Base-by-base conservation (phyloP, 2,329 filamentous ascomycete species). In the Hypoxylon sp. region DNA sequence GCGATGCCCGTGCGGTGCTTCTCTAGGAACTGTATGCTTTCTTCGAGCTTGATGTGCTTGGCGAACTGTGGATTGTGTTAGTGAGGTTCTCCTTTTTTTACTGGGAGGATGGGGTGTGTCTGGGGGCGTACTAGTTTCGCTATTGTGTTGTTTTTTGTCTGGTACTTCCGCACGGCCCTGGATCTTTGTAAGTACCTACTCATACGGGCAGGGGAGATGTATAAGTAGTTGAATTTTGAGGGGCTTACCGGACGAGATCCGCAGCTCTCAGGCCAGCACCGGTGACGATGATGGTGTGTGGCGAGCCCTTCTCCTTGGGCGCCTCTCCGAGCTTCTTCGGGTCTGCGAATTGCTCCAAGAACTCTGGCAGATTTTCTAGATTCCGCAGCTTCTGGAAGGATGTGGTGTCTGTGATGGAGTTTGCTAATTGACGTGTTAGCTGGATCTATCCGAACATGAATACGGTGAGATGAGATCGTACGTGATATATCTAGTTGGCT, bases 21-120 rank as follows among this genome's bases (percentile, higher is more conserved):
- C 73, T 91, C 85, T 42, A 97, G 87, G 75, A 91, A 92, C 63
- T 90, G 84, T 54, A 94, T 88, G 32, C 94, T 92, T 73, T 98
- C 95, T 55, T 92, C 87, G 9, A 99, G 80, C 80, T 99, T 99
- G 82, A 99, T 97, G 78, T 99, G 96, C 79, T 99, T 99, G 30
- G 96, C 95, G 78, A 99, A 99, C 76, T 87, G 55, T 2, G 30
- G 8, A 16, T 3, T 6, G n/a, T 38, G 18, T 75, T 59, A 74
- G 69, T 33, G 12, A 33, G n/a, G n/a, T n/a, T n/a, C n/a, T n/a
- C n/a, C n/a, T n/a, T 26, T 2, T 20, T 28, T 30, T 42, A 24
- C 3, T 20, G 8, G 7, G 22, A 24, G 22, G 28, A 54, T 26
- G 5, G 16, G n/a, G n/a, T n/a, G 22, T 2, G 2, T 18, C 33